Evolutionary conservation across 805 yeast genomes (phyloP).

Genomic region (Candida hispaniensis): DNA sequence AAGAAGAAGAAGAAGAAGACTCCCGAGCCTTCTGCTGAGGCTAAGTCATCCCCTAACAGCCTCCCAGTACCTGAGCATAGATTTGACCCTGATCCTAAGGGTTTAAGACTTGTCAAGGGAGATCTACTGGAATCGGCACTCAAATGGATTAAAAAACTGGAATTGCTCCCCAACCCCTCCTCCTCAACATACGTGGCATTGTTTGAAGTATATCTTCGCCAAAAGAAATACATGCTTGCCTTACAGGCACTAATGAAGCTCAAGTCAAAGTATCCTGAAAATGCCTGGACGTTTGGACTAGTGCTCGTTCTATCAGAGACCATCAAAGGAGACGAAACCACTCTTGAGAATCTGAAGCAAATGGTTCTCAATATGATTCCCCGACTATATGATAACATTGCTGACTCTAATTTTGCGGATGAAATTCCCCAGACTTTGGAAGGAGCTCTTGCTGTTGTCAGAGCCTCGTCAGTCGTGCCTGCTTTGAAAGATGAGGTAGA

Average conservation of each 20-base stretch:
- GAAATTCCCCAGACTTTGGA: no score
- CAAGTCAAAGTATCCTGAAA: conserved; percentile 33
- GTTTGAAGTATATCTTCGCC: conserved; percentile 32
- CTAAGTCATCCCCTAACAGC: conserved; percentile 39
- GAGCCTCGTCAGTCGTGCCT: no score
- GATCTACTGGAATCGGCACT: conserved; percentile 23
- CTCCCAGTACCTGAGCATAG: conserved; percentile 32
- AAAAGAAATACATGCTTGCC: conserved; percentile 43
- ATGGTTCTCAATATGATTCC: conserved; percentile 20
- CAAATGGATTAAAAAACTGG: conserved; percentile 36
- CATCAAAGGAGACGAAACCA: conserved; percentile 30
- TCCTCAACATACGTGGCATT: neutral
- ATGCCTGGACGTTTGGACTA: conserved; percentile 26
- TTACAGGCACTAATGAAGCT: conserved; percentile 37
- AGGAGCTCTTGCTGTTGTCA: no score
- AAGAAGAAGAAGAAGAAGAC: conserved; percentile 30
- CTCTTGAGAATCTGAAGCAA: conserved; percentile 37
- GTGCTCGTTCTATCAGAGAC: conserved; percentile 30
- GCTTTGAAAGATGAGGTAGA: no score
- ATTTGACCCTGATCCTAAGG: conserved; percentile 34
- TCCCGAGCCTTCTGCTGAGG: conserved; percentile 25
- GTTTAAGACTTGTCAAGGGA: conserved; percentile 31
- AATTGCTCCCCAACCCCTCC: conserved; percentile 22
- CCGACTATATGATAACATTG: conserved; percentile 1
- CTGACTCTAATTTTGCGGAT: no score